Evolutionary conservation across 805 yeast species (phyloP).

Genomic region (Saccharomycopsis fermentans): DNA sequence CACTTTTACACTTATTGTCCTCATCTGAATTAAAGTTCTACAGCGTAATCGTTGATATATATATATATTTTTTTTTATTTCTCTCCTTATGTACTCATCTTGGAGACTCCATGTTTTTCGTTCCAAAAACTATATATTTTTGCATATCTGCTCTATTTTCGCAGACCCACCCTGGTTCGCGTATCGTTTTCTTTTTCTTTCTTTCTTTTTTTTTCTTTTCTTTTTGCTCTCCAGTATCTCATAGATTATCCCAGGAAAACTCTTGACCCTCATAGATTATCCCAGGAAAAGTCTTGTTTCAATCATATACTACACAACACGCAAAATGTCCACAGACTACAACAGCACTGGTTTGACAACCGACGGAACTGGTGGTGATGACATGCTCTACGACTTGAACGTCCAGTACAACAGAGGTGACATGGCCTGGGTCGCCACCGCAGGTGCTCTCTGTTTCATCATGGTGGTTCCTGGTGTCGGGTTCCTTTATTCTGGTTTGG

Average conservation of each 20-base stretch:
- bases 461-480: slow-evolving; percentile 93
- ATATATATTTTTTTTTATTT: no score
- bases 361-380: slow-evolving; percentile 72
- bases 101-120: neutral
- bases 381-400: slow-evolving; percentile 63
- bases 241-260: no score
- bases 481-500: slow-evolving; percentile 80
- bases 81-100: no score
- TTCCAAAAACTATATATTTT: neutral
- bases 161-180: no score
- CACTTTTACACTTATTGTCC: neutral
- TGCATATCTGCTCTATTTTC: neutral
- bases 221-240: neutral
- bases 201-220: neutral
- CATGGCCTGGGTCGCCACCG: slow-evolving; percentile 75
- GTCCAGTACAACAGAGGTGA: slow-evolving; percentile 60
- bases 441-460: slow-evolving; percentile 81
- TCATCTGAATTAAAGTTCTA: neutral
- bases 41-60: neutral
- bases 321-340: slow-evolving; percentile 22
- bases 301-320: neutral
- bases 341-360: slow-evolving; percentile 39
- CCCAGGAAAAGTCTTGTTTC: no score
- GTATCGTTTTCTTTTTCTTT: neutral
- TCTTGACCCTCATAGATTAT: neutral